Evolutionary conservation across 345 rosid species (phyloP), one percentile per base, ranked within the genome.

Genomic region (Salix purpurea): DNA sequence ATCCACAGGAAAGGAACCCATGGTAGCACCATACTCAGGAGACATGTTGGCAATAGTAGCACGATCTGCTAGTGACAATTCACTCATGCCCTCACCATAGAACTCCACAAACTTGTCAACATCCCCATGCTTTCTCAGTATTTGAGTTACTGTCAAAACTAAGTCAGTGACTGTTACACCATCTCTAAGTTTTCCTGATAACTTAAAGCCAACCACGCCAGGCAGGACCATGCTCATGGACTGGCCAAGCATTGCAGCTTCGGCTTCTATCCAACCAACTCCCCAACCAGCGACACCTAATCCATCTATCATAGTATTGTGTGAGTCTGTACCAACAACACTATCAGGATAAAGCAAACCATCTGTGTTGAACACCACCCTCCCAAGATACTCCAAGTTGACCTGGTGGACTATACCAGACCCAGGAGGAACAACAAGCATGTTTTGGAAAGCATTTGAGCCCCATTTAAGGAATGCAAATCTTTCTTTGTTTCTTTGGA

Each of bases 161-260:
- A 92, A 85, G 82, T 94, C 98, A 37, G 97, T 94, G 58, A 97
- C 97, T 16, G 97, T 94, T 72, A 94, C 93, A 73, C 92, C n/a
- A n/a, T n/a, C n/a, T n/a, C n/a, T n/a, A n/a, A n/a, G n/a, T n/a
- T n/a, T n/a, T n/a, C n/a, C n/a, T 0, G 84, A 65, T 80, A 94
- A 84, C 76, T 94, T 92, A 73, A 92, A 94, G 36, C 98, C 98
- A 77, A 94, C 97, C 67, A 92, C 98, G 83, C 98, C 98, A 62
- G 98, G 96, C 82, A 94, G 83, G 71, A 94, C 98, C 98, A 94
- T 94, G 88, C 98, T 94, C 97, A 94, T 94, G 50, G 98, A 97
- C 98, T 94, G 97, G 76, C 98, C 98, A 84, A 94, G 98, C 98
- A 94, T 94, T 62, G 92, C 84, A 70, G 98, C 97, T 83, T 94